These are phyloP conservation scores for Pseudogymnoascus sp. DNA, from an alignment of 2,329 filamentous ascomycete genomes.

Conservation along the genomic window DNA sequence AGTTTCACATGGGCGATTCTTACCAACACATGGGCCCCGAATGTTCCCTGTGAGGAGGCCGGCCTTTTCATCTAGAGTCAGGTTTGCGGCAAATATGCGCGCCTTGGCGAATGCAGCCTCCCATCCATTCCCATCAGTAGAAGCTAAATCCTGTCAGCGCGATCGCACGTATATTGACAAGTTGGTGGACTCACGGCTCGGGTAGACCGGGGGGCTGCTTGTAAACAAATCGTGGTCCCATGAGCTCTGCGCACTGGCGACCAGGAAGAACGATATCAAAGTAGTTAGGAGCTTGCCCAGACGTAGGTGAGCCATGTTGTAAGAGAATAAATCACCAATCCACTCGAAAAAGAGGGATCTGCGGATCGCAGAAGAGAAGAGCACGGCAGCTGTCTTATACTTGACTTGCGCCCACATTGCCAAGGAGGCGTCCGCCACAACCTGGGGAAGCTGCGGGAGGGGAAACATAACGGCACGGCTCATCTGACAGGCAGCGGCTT, in stretches of 20 bases:
- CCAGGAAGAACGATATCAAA: not conserved
- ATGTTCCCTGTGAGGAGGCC: slow-evolving; percentile 20
- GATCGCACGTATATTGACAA: not conserved
- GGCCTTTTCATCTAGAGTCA: slow-evolving; percentile 59
- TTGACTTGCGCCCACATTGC: not conserved
- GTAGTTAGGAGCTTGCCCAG: not conserved
- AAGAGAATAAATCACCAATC: not conserved
- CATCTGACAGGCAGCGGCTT: not conserved
- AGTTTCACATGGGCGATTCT: slow-evolving; percentile 11
- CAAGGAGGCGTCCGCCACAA: slow-evolving; percentile 2
- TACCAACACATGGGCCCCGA: slow-evolving; percentile 14
- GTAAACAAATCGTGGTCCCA: slow-evolving; percentile 6
- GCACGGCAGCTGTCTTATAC: slow-evolving; percentile 4
- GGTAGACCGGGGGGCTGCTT: not conserved
- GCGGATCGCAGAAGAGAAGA: not conserved
- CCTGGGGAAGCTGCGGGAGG: not conserved
- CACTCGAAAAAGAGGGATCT: slow-evolving; percentile 4
- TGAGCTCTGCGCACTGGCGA: not conserved
- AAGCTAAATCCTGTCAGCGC: not conserved
- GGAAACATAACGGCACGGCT: slow-evolving; percentile 4
- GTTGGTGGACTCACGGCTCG: not conserved
- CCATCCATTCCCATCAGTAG: slow-evolving; percentile 45
- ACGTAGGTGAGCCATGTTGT: not conserved
- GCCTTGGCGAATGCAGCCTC: slow-evolving; percentile 54
- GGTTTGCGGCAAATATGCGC: slow-evolving; percentile 53